A percentile compares a stretch with the other conserved stretches of the same genome.
phyloP scores from a whole-genome alignment of 768 basidiomycete species.

The Vishniacozyma victoriae region DNA sequence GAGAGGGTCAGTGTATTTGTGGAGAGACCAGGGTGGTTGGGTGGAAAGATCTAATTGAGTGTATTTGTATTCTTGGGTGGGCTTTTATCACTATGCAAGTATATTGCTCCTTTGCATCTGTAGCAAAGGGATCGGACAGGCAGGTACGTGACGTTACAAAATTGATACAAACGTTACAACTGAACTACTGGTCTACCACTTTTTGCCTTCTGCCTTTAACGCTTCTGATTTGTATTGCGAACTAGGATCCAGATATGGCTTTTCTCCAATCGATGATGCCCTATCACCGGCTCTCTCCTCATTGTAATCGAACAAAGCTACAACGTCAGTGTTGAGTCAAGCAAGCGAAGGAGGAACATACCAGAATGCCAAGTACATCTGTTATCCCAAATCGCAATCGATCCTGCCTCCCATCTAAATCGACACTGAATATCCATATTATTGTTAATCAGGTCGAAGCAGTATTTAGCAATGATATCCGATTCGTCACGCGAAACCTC shows the following conservation, averaged over 20 bases:
- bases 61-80: too few relatives aligned
- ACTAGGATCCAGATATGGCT: slow-evolving; percentile 52
- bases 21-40: slow-evolving; percentile 42
- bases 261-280: slow-evolving; percentile 57
- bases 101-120: too few relatives aligned
- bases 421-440: slow-evolving; percentile 54
- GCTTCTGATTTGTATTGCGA: background rate
- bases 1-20: slow-evolving; percentile 31
- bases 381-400: slow-evolving; percentile 61
- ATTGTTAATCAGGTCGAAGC: slow-evolving; percentile 39
- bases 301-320: slow-evolving; percentile 48
- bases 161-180: too few relatives aligned
- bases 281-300: slow-evolving; percentile 52
- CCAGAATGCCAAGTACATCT: background rate
- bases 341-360: background rate
- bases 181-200: too few relatives aligned
- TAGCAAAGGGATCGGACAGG: too few relatives aligned
- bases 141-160: too few relatives aligned
- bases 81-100: too few relatives aligned
- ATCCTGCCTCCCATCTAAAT: slow-evolving; percentile 54
- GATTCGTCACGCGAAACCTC: slow-evolving; percentile 54
- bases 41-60: slow-evolving; percentile 16
- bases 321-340: too few relatives aligned
- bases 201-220: slow-evolving; percentile 6
- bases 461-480: slow-evolving; percentile 52